A percentile compares a stretch with the other conserved stretches of the same genome.
phyloP scores from a whole-genome alignment of 169 alveolate genomes.

The Plasmodium cynomolgi region DNA sequence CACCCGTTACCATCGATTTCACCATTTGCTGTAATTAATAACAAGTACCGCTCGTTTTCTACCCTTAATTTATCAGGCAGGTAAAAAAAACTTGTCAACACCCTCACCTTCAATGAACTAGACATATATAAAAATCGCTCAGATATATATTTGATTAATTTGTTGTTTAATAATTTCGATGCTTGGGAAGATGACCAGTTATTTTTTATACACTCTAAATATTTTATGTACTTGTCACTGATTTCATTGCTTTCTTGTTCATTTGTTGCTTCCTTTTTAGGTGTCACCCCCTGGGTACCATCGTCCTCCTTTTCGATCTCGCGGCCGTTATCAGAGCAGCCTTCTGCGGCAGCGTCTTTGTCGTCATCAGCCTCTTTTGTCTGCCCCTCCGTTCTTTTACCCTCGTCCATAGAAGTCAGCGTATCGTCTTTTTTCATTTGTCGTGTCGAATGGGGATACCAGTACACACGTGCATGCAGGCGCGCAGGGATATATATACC shows the following conservation, averaged over 20 bases:
- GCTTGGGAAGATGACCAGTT: constrained; percentile 89
- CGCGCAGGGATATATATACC: neutral
- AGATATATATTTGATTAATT: constrained; percentile 81
- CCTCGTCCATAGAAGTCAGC: constrained; percentile 1
- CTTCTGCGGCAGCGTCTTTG: neutral
- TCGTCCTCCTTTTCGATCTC: constrained; percentile 13
- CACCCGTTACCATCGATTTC: constrained; percentile 93
- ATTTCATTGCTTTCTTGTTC: constrained; percentile 56
- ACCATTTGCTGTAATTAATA: constrained; percentile 81
- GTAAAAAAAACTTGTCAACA: constrained; percentile 83
- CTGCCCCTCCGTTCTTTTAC: neutral
- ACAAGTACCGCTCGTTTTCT: constrained; percentile 42
- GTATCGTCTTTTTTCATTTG: constrained; percentile 8
- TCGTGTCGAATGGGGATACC: neutral
- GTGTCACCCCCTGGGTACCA: neutral
- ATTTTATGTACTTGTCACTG: constrained; percentile 72
- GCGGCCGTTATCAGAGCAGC: neutral
- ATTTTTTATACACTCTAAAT: constrained; percentile 80
- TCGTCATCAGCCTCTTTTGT: neutral
- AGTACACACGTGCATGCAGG: neutral
- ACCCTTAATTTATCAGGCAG: constrained; percentile 79
- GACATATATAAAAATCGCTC: constrained; percentile 85
- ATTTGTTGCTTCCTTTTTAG: neutral
- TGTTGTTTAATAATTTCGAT: constrained; percentile 83
- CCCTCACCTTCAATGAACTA: constrained; percentile 86